Evolutionary conservation across 2,329 filamentous ascomycete genomes (phyloP).

Genomic region (Biscogniauxia marginata): DNA sequence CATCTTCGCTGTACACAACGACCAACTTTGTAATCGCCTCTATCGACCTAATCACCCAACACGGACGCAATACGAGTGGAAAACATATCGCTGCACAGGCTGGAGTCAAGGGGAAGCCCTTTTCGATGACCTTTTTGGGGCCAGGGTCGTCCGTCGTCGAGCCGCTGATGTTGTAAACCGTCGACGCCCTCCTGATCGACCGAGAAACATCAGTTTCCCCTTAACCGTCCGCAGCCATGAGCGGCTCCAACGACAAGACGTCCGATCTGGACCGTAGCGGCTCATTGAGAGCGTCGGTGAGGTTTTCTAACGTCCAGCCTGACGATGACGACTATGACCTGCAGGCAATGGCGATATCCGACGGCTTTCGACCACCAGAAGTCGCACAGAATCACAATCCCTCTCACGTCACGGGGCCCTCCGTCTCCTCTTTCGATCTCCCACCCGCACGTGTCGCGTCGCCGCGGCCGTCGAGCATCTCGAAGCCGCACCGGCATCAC

Average conservation of each 20-base stretch:
- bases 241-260: conserved; percentile 37
- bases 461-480: conserved; percentile 52
- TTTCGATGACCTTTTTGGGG: conserved; percentile 29
- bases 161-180: conserved; percentile 30
- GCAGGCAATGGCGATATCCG: conserved; percentile 48
- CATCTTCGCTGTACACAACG: conserved; percentile 14
- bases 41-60: conserved; percentile 10
- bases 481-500: conserved; percentile 49
- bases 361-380: conserved; percentile 32
- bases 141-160: conserved; percentile 22
- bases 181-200: conserved; percentile 20
- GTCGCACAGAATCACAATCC: conserved; percentile 20
- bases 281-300: conserved; percentile 43
- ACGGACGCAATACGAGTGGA: neutral
- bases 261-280: conserved; percentile 41
- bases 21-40: conserved; percentile 21
- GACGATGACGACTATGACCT: conserved; percentile 51
- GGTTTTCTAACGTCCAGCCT: conserved; percentile 33
- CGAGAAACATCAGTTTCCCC: conserved; percentile 14
- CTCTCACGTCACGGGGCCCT: conserved; percentile 20
- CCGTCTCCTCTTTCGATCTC: conserved; percentile 20
- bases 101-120: conserved; percentile 4
- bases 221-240: conserved; percentile 37
- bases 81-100: conserved; percentile 5
- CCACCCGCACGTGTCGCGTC: conserved; percentile 21